Conservation (phyloP, 768 basidiomycete genomes). For the Aureoboletus auriporus region DNA sequence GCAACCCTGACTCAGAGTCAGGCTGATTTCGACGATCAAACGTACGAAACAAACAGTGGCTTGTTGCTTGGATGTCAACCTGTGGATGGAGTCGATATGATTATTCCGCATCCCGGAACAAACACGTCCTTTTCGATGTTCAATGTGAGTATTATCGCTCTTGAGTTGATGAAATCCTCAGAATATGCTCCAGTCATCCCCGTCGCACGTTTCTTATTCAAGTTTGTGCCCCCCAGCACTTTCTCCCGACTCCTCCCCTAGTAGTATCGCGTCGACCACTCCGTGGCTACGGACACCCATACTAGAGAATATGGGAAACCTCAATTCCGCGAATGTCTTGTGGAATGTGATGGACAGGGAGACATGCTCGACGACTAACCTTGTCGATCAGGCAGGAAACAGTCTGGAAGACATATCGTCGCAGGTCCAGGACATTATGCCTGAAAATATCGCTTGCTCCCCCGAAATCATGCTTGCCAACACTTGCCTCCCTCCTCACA, state of each 20-base stretch:
- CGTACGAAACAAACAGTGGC: constrained; percentile 5
- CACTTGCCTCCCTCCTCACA: neutral
- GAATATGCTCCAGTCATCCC: constrained; percentile 2
- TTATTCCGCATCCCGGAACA: no score
- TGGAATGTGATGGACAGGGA: constrained; percentile 5
- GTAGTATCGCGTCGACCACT: constrained; percentile 20
- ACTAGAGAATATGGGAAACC: neutral
- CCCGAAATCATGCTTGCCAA: neutral
- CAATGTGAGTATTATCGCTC: constrained; percentile 9
- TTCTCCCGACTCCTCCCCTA: constrained; percentile 25
- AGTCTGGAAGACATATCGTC: constrained; percentile 12
- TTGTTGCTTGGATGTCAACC: constrained; percentile 6
- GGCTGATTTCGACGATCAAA: neutral
- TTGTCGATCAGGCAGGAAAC: constrained; percentile 15
- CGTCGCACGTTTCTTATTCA: neutral
- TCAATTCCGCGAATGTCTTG: neutral
- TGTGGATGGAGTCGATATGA: neutral
- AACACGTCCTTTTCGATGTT: neutral
- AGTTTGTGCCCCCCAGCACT: constrained; percentile 10
- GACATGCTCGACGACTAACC: neutral
- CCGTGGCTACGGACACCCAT: constrained; percentile 18
- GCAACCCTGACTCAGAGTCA: neutral
- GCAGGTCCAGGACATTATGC: constrained; percentile 6
- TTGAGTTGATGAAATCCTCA: neutral
- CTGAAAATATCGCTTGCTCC: constrained; percentile 20